Evolutionary conservation across 2,329 filamentous ascomycete species (phyloP), one percentile per base, ranked within the genome.

Genomic region (Hypoxylon sp.): DNA sequence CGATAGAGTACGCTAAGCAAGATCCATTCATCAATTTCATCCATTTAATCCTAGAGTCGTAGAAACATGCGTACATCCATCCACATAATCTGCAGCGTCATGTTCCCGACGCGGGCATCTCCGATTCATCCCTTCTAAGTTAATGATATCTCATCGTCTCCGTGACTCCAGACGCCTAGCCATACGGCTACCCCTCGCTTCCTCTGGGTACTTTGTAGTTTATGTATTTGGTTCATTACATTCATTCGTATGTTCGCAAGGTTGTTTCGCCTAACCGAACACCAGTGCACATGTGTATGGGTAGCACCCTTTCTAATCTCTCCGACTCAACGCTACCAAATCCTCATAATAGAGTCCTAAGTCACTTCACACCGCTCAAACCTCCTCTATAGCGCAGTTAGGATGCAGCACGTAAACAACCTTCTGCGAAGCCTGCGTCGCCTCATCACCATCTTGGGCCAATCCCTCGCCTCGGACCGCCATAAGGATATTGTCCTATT

Each of bases 371-470:
- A 21, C 14, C 1, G 28, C 51, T 62, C 62, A 75, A 36, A 71
- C 72, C 68, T 89, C 87, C 70, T 97, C 94, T 9, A 97, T 85
- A 0, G 92, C 93, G 77, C 93, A 97, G 81, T 98, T 98, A 64
- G 96, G 96, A 82, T 99, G 96, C 72, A 99, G 78, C 25, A 98
- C 92, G 78, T 98, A 99, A 57, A 96, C 87, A 3, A 92, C 84
- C 75, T 84, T 84, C 70, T 82, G 82, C 10, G 77, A 78, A 21
- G 80, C 74, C 14, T 82, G 78, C 45, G 80, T 73, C 77, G 79
- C 77, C 14, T 72, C 75, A 4, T 82, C 81, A 11, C 79, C 83
- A 5, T 80, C 84, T 13, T 82, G 85, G 36, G 82, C 79, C 65
- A 86, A 87, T 72, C 81, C 89, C 70, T 90, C 84, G 51, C 86